These are phyloP conservation scores for Hypoxylon sp. DNA, from an alignment of 2,329 filamentous ascomycete genomes.

Conservation along the genomic window DNA sequence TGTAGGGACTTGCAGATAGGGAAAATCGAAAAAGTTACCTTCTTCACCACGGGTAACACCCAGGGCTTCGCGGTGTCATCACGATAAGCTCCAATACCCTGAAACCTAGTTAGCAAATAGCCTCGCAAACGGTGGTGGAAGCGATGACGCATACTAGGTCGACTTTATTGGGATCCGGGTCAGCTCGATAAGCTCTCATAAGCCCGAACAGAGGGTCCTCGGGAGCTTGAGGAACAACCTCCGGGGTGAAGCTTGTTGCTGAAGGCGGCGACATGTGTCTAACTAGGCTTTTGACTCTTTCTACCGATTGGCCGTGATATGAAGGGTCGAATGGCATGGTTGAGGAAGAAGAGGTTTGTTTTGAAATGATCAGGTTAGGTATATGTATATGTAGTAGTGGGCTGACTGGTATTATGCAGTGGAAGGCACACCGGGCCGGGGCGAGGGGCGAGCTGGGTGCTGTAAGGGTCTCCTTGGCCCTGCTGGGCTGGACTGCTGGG, in stretches of 20 bases:
- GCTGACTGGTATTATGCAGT: constrained; percentile 9
- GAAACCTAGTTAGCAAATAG: constrained; percentile 16
- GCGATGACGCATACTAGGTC: constrained; percentile 76
- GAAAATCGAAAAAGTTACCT: constrained; percentile 68
- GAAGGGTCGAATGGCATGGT: constrained; percentile 60
- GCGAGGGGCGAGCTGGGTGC: constrained; percentile 2
- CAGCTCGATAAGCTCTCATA: constrained; percentile 87
- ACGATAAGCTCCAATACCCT: constrained; percentile 91
- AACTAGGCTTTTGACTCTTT: constrained; percentile 71
- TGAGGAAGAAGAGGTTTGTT: constrained; percentile 27
- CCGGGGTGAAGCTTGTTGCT: constrained; percentile 78
- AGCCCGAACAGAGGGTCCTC: constrained; percentile 96
- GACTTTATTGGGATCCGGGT: constrained; percentile 83
- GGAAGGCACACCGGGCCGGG: constrained; percentile 11
- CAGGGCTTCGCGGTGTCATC: constrained; percentile 97
- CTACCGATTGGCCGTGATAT: constrained; percentile 59
- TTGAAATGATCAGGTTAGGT: constrained; percentile 20
- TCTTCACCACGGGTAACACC: constrained; percentile 95
- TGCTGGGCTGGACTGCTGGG: background rate
- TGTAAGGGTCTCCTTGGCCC: background rate
- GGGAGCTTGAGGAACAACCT: constrained; percentile 87
- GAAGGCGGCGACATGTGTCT: constrained; percentile 76
- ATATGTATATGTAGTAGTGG: constrained; percentile 7
- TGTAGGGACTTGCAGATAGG: background rate
- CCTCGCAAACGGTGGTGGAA: constrained; percentile 20